Percentiles rank a stretch among this genome's conserved stretches.
Conservation (phyloP, 2,329 filamentous ascomycete genomes). For the Sclerotinia sclerotiorum region DNA sequence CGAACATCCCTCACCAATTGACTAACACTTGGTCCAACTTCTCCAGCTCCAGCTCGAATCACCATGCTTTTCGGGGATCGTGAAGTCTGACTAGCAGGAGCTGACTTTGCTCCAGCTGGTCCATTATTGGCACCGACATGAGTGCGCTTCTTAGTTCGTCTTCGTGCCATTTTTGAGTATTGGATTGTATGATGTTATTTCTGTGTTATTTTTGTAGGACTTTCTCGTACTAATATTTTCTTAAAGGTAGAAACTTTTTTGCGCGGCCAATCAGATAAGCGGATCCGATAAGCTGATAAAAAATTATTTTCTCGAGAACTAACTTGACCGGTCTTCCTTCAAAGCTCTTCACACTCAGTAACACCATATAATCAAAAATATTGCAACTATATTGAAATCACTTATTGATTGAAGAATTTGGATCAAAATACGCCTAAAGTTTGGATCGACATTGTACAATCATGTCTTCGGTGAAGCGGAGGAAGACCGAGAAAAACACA, state of each 20-base stretch:
- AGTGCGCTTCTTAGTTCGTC: constrained; percentile 84
- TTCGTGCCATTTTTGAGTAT: constrained; percentile 65
- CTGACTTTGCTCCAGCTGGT: constrained; percentile 49
- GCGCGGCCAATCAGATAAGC: constrained; percentile 35
- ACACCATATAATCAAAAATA: background rate
- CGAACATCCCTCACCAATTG: constrained; percentile 91
- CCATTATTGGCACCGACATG: constrained; percentile 65
- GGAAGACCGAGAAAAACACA: constrained; percentile 36
- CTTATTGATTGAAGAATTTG: background rate
- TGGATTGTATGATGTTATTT: constrained; percentile 27
- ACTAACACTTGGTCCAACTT: constrained; percentile 87
- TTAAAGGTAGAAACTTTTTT: constrained; percentile 28
- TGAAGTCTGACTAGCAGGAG: constrained; percentile 56
- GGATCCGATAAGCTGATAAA: constrained; percentile 40
- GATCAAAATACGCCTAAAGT: background rate
- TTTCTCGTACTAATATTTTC: constrained; percentile 19
- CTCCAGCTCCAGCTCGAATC: constrained; percentile 90
- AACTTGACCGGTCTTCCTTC: background rate
- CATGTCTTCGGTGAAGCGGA: constrained; percentile 40
- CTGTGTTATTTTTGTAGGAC: background rate
- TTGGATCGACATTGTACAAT: constrained; percentile 7
- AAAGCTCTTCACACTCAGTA: background rate
- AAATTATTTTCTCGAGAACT: constrained; percentile 30
- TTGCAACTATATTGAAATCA: background rate
- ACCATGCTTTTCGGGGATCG: constrained; percentile 94